A percentile compares a stretch with the other conserved stretches of the same genome.
Evolutionary conservation across 2,329 filamentous ascomycete genomes (phyloP).

Genomic region (Epichloe gansuensis): DNA sequence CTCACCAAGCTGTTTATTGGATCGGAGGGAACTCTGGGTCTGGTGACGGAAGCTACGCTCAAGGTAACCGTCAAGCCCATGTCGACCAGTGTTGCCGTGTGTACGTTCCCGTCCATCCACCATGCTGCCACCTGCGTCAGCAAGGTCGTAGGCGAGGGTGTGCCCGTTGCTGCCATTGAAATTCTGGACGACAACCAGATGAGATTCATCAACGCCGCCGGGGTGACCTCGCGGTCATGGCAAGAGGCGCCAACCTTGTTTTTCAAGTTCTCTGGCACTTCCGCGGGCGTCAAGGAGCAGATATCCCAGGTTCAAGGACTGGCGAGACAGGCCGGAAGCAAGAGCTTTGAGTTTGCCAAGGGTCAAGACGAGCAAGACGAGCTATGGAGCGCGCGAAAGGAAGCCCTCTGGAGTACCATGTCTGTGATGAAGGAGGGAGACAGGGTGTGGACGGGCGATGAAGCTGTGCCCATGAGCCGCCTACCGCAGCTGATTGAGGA

Average conservation of each 20-base stretch:
- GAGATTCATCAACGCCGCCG: constrained; percentile 52
- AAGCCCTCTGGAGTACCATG: constrained; percentile 72
- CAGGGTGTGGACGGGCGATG: constrained; percentile 75
- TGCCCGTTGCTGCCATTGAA: constrained; percentile 84
- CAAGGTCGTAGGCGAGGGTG: constrained; percentile 64
- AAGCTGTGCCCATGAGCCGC: constrained; percentile 68
- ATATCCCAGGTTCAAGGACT: constrained; percentile 53
- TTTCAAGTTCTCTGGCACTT: constrained; percentile 72
- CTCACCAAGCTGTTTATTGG: constrained; percentile 83
- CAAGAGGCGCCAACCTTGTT: constrained; percentile 64
- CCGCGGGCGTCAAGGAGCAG: constrained; percentile 64
- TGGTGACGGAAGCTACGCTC: constrained; percentile 82
- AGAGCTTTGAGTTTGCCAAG: constrained; percentile 67
- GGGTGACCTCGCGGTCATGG: constrained; percentile 56
- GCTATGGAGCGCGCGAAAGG: constrained; percentile 74
- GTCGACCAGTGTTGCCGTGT: constrained; percentile 69
- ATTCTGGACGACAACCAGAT: constrained; percentile 90
- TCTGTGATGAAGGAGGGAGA: constrained; percentile 53
- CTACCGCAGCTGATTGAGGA: constrained; percentile 67
- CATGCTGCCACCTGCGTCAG: constrained; percentile 69
- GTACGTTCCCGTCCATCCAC: constrained; percentile 45
- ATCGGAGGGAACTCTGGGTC: constrained; percentile 79
- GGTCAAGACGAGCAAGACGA: constrained; percentile 58
- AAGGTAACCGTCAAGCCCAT: constrained; percentile 76
- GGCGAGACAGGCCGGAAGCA: constrained; percentile 47